phyloP scores from a whole-genome alignment of 306 rosid genomes.

The Rosa persica region DNA sequence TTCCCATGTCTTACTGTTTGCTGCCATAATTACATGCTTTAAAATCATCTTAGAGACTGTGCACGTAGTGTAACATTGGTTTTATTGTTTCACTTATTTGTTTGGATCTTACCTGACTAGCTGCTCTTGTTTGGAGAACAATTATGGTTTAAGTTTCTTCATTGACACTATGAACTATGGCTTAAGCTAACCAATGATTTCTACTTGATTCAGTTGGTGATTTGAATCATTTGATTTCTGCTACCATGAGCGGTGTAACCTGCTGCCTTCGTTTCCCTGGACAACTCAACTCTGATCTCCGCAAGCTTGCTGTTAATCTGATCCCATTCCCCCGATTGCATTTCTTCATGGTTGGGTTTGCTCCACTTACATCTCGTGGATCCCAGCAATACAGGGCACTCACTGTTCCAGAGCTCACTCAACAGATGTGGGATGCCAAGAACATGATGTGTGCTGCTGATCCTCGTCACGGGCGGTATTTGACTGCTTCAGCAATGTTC shows the following conservation, averaged over 20 bases:
- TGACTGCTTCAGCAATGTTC: constrained; percentile 80
- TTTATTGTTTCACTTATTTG: too few species aligned
- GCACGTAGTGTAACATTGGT: not conserved
- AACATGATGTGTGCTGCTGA: constrained; percentile 82
- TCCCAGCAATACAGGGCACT: constrained; percentile 70
- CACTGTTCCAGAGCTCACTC: constrained; percentile 69
- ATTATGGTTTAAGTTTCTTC: not conserved
- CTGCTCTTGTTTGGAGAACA: not conserved
- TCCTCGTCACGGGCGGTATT: constrained; percentile 67
- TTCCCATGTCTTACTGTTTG: not conserved
- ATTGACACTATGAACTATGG: not conserved
- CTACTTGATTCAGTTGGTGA: constrained; percentile 53
- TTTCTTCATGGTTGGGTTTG: constrained; percentile 75
- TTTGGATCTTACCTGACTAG: not conserved
- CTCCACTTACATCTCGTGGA: constrained; percentile 70
- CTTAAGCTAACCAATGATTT: not conserved
- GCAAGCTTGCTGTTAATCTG: constrained; percentile 67
- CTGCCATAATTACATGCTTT: not conserved
- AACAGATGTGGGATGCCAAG: constrained; percentile 77
- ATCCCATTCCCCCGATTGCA: constrained; percentile 71
- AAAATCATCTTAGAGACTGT: not conserved
- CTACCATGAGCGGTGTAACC: constrained; percentile 75
- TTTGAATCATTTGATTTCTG: constrained; percentile 61
- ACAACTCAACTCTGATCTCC: constrained; percentile 66
- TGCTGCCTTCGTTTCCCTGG: constrained; percentile 75